Base-by-base conservation (phyloP, 1,284 basidiomycete genomes). In the Ganoderma resinaceum region DNA sequence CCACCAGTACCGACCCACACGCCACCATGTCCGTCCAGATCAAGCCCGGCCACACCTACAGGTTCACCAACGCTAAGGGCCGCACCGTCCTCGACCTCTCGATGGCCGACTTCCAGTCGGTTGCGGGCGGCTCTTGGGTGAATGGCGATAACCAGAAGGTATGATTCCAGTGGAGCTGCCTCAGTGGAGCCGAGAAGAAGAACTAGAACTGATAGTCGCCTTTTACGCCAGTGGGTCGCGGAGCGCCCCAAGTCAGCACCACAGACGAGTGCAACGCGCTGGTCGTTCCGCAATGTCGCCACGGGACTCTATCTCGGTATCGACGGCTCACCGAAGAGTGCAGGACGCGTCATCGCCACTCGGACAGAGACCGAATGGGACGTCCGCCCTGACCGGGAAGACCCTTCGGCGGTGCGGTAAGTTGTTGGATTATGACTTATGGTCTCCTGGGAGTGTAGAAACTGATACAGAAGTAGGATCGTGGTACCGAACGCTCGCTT, bases 71-170 rank as follows among this genome's bases (percentile, higher is more conserved):
- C 76, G 78, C 73, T 68, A 82, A 85, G 72, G 77, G 80, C n/a
- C 81, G 81, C 1, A 86, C 82, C 4, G 84, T 81, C 35, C 67
- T 87, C n/a, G 86, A 89, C 72, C 81, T 88, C 53, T 87, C 86
- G 31, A 86, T 82, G 7, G 78, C 67, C 4, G 85, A 89, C 74
- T 81, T 84, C 65, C 73, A 57, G 14, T 81, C 84, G 40, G 78
- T 89, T 66, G 84, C 83, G 37, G 87, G 86, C 14, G 87, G 78
- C 69, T 73, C 78, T 7, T 77, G 72, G 65, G 80, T 85, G 70
- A 77, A 77, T 8, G 82, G 83, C 14, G 75, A 78, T 18, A 88
- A 88, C 72, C 88, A 89, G 74, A 77, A 81, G 78, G 87, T 87
- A 73, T 33, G 49, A 4, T 12, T 0, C 20, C 18, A 12, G 9